A percentile compares a stretch with the other conserved stretches of the same genome.
phyloP scores from a whole-genome alignment of 2,329 filamentous ascomycete genomes.

The Aphanoascus verrucosus region DNA sequence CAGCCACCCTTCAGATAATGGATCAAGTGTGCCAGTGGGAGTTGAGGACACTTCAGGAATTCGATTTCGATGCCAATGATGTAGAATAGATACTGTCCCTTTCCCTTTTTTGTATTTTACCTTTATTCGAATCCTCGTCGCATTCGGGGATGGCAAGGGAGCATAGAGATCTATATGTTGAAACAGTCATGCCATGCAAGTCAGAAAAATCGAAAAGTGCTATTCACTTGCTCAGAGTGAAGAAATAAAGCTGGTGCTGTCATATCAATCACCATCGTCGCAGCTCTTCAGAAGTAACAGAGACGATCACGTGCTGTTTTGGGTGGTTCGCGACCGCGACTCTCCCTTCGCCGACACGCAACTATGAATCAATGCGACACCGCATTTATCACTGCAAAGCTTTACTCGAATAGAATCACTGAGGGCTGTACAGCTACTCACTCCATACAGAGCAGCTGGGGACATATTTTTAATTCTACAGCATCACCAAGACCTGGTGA shows the following conservation, averaged over 20 bases:
- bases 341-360: not conserved
- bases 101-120: constrained; percentile 3
- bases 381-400: not conserved
- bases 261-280: not conserved
- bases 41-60: not conserved
- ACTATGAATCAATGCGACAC: not conserved
- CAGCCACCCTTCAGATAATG: not conserved
- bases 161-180: not conserved
- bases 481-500: not conserved
- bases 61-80: not conserved
- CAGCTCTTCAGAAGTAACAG: not conserved
- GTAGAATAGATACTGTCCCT: constrained; percentile 7
- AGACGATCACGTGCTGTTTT: no score
- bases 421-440: not conserved
- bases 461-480: not conserved
- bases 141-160: not conserved
- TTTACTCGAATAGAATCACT: not conserved
- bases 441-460: not conserved
- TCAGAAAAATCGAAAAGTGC: not conserved
- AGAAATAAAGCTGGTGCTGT: not conserved
- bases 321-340: not conserved
- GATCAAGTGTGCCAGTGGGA: not conserved
- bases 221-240: not conserved
- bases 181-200: not conserved
- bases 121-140: not conserved